phyloP scores from a whole-genome alignment of 2,329 filamentous ascomycete genomes.

The Cladosporium sp. region DNA sequence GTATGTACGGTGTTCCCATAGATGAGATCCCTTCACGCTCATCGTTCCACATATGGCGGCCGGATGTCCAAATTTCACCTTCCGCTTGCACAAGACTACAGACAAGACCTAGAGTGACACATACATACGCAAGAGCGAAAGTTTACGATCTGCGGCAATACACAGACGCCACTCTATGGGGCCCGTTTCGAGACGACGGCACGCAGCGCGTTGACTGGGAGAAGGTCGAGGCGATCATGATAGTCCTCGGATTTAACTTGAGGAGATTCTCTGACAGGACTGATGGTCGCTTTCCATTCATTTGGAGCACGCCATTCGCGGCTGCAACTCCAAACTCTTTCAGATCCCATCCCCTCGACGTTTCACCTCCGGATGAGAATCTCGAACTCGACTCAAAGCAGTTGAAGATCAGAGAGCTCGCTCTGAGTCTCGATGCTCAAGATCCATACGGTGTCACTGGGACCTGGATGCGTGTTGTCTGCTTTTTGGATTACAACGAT shows the following conservation, averaged over 20 bases:
- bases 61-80: conserved; percentile 15
- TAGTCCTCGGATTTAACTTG: conserved; percentile 64
- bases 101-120: conserved; percentile 18
- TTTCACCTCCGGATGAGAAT: conserved; percentile 10
- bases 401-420: conserved; percentile 28
- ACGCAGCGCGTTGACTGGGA: conserved; percentile 69
- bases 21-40: conserved; percentile 30
- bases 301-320: conserved; percentile 55
- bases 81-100: conserved; percentile 22
- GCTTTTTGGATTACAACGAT: conserved; percentile 61
- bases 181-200: conserved; percentile 65
- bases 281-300: conserved; percentile 45
- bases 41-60: conserved; percentile 22
- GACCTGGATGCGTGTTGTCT: conserved; percentile 62
- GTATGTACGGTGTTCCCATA: conserved; percentile 60
- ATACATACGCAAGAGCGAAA: conserved; percentile 59
- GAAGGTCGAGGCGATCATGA: conserved; percentile 70
- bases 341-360: conserved; percentile 7
- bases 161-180: conserved; percentile 60
- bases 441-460: conserved; percentile 71
- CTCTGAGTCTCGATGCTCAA: conserved; percentile 46
- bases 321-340: conserved; percentile 47
- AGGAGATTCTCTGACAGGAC: conserved; percentile 39
- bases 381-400: conserved; percentile 19
- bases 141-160: conserved; percentile 74